Evolutionary conservation across 169 alveolate genomes (phyloP).

Genomic region (Cyclospora cayetanensis): DNA sequence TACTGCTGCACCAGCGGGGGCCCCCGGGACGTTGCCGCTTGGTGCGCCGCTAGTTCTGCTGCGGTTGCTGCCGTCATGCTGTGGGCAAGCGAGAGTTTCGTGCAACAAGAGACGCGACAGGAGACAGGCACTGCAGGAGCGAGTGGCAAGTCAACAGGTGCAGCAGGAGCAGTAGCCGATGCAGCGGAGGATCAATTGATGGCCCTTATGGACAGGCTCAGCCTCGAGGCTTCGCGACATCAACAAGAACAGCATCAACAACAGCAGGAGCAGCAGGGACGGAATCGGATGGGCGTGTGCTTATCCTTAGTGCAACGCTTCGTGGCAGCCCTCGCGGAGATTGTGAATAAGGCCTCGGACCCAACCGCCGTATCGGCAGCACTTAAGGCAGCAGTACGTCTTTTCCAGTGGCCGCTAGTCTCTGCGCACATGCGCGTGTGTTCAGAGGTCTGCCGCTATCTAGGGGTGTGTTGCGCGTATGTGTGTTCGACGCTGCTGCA

Average conservation of each 20-base stretch:
- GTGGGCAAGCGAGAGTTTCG: conserved; percentile 20
- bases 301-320: not conserved
- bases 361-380: conserved; percentile 4
- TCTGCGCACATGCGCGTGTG: too few species aligned
- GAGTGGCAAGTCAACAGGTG: not conserved
- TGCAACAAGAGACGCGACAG: not conserved
- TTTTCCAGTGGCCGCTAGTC: conserved; percentile 19
- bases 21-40: conserved; percentile 25
- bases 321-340: not conserved
- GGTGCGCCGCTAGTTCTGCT: conserved; percentile 3
- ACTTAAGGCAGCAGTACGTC: not conserved
- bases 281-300: conserved; percentile 5
- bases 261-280: not conserved
- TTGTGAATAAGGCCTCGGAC: not conserved
- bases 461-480: too few species aligned
- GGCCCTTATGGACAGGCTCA: conserved; percentile 15
- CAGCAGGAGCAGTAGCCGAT: not conserved
- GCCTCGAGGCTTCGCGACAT: not conserved
- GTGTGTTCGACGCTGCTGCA: too few species aligned
- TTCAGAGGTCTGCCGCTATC: too few species aligned
- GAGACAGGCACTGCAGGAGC: not conserved
- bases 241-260: conserved; percentile 22
- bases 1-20: not conserved
- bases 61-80: conserved; percentile 2
- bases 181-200: conserved; percentile 29